Evolutionary conservation across 1,139 yeast genomes (phyloP).

Genomic region (Debaryomycetaceae sp.): DNA sequence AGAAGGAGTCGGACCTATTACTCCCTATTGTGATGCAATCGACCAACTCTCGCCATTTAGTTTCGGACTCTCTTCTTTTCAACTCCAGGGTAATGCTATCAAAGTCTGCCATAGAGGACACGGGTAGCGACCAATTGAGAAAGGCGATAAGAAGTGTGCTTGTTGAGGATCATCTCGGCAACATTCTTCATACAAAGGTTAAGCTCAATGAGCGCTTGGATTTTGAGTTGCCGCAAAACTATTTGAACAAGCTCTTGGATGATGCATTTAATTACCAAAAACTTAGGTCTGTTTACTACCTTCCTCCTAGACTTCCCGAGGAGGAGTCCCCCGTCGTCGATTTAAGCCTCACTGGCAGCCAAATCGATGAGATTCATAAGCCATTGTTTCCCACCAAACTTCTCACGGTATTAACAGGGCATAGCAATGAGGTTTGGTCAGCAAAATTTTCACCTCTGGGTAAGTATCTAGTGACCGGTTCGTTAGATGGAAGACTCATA

Average conservation of each 20-base stretch:
- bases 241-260: constrained; percentile 24
- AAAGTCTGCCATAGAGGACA: background rate
- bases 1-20: constrained; percentile 26
- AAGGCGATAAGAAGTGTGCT: background rate
- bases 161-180: constrained; percentile 2
- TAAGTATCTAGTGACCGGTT: constrained; percentile 67
- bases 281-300: constrained; percentile 27
- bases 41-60: constrained; percentile 11
- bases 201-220: constrained; percentile 1
- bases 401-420: constrained; percentile 43
- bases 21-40: constrained; percentile 18
- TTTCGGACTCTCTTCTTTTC: constrained; percentile 11
- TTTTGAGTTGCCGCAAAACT: constrained; percentile 19
- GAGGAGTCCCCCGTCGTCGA: background rate
- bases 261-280: constrained; percentile 28
- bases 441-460: constrained; percentile 79
- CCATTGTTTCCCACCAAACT: constrained; percentile 43
- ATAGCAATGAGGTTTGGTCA: constrained; percentile 82
- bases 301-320: constrained; percentile 26
- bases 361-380: constrained; percentile 15
- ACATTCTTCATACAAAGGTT: constrained; percentile 3
- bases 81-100: constrained; percentile 4
- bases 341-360: background rate
- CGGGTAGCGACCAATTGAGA: background rate
- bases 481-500: constrained; percentile 62